Conservation (phyloP, 108 stramenopile species). For the Nannochloropsis granulata region DNA sequence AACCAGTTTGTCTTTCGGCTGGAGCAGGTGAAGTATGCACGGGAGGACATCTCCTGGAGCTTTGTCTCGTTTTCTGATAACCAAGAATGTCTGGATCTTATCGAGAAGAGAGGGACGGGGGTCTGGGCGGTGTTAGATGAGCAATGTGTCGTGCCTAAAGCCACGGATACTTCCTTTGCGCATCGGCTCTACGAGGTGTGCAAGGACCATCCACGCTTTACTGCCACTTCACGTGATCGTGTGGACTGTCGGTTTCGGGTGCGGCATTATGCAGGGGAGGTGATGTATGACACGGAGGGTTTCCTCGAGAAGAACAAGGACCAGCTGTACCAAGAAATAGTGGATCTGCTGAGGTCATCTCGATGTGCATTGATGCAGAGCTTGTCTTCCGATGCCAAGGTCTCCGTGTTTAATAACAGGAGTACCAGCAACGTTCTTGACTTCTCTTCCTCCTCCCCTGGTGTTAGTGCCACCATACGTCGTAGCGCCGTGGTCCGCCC, state of each 20-base stretch:
- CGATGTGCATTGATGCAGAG: background rate
- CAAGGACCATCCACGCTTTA: constrained; percentile 14
- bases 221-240: background rate
- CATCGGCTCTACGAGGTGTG: constrained; percentile 67
- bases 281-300: constrained; percentile 36
- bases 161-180: constrained; percentile 72
- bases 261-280: constrained; percentile 47
- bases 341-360: constrained; percentile 49
- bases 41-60: constrained; percentile 23
- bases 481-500: constrained; percentile 7
- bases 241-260: constrained; percentile 45
- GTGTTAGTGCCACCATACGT: background rate
- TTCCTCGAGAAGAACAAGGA: constrained; percentile 52
- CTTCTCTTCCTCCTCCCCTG: constrained; percentile 9
- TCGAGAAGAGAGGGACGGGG: constrained; percentile 52
- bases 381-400: constrained; percentile 7
- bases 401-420: background rate
- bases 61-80: constrained; percentile 30
- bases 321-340: constrained; percentile 37
- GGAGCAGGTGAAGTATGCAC: constrained; percentile 37
- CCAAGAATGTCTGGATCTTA: constrained; percentile 28
- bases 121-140: constrained; percentile 81
- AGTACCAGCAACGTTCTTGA: background rate
- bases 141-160: constrained; percentile 68
- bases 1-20: constrained; percentile 39